Base-by-base conservation (phyloP, 345 rosid species). In the Melaleuca quinquenervia region DNA sequence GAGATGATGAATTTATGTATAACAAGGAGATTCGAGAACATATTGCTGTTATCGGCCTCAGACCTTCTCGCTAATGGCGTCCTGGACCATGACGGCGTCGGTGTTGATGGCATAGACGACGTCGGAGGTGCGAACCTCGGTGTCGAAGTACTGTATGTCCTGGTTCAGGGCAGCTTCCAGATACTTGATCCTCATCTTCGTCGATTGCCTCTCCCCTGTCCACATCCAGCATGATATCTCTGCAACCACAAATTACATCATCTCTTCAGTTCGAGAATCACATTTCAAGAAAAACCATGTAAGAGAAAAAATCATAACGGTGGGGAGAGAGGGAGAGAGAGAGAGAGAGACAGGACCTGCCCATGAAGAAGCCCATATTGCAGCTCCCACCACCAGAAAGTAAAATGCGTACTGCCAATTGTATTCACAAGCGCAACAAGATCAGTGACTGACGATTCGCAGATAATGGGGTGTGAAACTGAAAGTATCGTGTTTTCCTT, bases 151-250 rank as follows among this genome's bases (percentile, higher is more conserved):
- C 91, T 94, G 94, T 87, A 97, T 91, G 94, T 96, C 98, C 88
- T 97, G 98, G 88, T 94, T 97, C 50, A 97, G 88, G 82, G 99
- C 99, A 11, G 98, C 95, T 92, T 97, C 98, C 74, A 97, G 85
- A 88, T 95, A 97, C 91, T 95, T 96, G 89, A 97, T 96, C 91
- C 98, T 96, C 99, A 96, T 97, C 95, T 86, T 97, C 74, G 98
- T 97, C 27, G 99, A 86, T 86, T 97, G 99, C 89, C 99, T 94
- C 91, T 96, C 99, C 82, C 99, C 98, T 50, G 96, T 97, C 99
- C 99, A 97, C 99, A 97, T 97, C 98, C 99, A 97, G 89, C 99
- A 97, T 8, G 98, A 97, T 85, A 97, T 97, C 91, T 97, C 98
- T 96, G 93, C 84, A 70, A 70, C 87, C 51, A 83, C 85, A 89